Evolutionary conservation across 148 eudicot species (phyloP), one percentile per base, ranked within the genome.

Genomic region (Chenopodium berlandieri): DNA sequence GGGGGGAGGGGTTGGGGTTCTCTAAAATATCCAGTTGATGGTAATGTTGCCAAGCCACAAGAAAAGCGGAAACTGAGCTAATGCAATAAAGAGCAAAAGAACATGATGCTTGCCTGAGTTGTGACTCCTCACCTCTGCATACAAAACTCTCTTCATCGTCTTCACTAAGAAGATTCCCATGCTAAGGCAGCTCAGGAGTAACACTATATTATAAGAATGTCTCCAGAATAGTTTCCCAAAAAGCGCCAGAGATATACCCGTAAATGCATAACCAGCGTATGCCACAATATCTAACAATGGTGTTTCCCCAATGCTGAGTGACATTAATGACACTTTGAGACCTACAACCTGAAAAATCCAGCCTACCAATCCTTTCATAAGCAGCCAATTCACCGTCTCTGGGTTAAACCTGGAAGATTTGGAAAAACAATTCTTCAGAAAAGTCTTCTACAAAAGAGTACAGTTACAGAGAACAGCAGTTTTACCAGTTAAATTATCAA

Each of bases 71-170:
- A 93, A 90, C 85, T 93, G 97, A 73, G 93, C 94, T 73, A 93
- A 76, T 1, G 89, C 94, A 50, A 91, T 93, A 84, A 91, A 84
- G 71, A 93, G 90, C 88, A 93, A 79, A 32, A 91, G 90, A 40
- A 91, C 88, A 73, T 93, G 91, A 83, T 89, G 94, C 86, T 86
- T 88, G 81, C 90, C 88, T 8, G 94, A 93, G 78, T 93, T 93
- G 25, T 86, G 88, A 66, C 89, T 90, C 66, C 94, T 89, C 67
- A 91, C 93, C 85, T 91, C 97, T 0, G 97, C 91, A 46, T 89
- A 89, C 4, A 93, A 89, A 75, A 93, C 94, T 75, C 97, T 82
- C 86, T 90, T 91, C 94, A 91, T 93, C 0, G 94, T 93, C 91
- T 91, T 90, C 79, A 93, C 93, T 82, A 93, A 62, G 89, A 93